These are phyloP conservation scores for Neoconidiobolus thromboides DNA, from an alignment of 371 early-diverging fungal species.

Conservation along the genomic window DNA sequence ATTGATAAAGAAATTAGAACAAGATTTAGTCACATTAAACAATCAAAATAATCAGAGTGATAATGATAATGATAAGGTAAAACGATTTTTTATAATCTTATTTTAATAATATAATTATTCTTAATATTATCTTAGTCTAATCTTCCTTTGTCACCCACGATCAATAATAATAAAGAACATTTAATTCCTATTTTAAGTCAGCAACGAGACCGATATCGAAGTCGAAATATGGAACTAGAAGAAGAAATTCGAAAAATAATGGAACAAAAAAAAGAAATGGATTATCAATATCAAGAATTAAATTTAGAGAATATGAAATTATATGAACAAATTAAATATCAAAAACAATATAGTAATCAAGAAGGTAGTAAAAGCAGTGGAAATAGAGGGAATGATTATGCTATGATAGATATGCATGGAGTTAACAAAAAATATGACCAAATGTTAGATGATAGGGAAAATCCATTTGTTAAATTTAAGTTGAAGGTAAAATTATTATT, in stretches of 20 bases:
- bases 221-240: slow-evolving; percentile 63
- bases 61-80: too few relatives aligned
- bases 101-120: too few relatives aligned
- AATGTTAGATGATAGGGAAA: slow-evolving; percentile 66
- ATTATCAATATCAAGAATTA: slow-evolving; percentile 35
- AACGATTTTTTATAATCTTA: too few relatives aligned
- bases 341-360: slow-evolving; percentile 26
- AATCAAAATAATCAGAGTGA: too few relatives aligned
- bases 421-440: slow-evolving; percentile 47
- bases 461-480: slow-evolving; percentile 76
- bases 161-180: slow-evolving; percentile 19
- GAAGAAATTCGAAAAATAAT: slow-evolving; percentile 37
- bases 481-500: slow-evolving; percentile 20
- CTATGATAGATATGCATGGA: slow-evolving; percentile 11
- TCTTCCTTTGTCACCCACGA: neutral
- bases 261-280: slow-evolving; percentile 38
- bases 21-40: too few relatives aligned
- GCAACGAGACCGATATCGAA: slow-evolving; percentile 77
- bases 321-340: slow-evolving; percentile 65
- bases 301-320: slow-evolving; percentile 66
- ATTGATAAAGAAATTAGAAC: too few relatives aligned
- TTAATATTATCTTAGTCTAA: too few relatives aligned
- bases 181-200: slow-evolving; percentile 70
- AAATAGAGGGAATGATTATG: slow-evolving; percentile 14
- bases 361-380: slow-evolving; percentile 1